These are phyloP conservation scores for Penicillium sp. DNA, from an alignment of 2,329 filamentous ascomycete species.

Conservation along the genomic window DNA sequence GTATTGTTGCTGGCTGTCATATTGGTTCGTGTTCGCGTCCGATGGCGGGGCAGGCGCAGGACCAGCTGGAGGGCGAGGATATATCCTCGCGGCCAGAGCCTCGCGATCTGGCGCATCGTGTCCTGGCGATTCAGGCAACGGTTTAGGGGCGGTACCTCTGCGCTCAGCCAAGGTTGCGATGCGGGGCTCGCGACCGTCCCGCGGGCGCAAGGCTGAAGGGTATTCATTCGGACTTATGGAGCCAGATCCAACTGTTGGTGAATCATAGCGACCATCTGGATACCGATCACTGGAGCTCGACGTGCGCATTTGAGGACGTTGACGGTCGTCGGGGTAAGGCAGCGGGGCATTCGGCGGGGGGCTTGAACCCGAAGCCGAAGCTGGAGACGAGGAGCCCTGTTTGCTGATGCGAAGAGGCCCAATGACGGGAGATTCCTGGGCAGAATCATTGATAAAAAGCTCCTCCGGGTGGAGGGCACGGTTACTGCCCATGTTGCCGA, in stretches of 20 bases:
- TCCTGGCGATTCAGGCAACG: constrained; percentile 78
- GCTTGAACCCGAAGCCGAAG: constrained; percentile 31
- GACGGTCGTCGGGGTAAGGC: constrained; percentile 71
- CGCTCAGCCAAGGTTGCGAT: constrained; percentile 73
- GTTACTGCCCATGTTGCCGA: constrained; percentile 41
- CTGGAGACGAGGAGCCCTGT: constrained; percentile 65
- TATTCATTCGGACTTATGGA: constrained; percentile 37
- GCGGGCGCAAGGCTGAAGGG: constrained; percentile 43
- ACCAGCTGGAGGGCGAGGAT: constrained; percentile 37
- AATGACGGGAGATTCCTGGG: constrained; percentile 65
- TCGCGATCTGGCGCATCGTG: constrained; percentile 74
- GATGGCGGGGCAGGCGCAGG: constrained; percentile 40
- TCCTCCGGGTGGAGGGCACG: constrained; percentile 75
- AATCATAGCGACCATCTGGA: constrained; percentile 28
- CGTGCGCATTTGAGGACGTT: constrained; percentile 36
- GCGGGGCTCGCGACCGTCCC: constrained; percentile 54
- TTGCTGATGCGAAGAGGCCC: constrained; percentile 86
- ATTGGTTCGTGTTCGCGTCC: constrained; percentile 40
- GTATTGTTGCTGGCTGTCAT: constrained; percentile 62
- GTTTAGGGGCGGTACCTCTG: constrained; percentile 72
- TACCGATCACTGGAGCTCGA: constrained; percentile 32
- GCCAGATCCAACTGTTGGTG: constrained; percentile 31
- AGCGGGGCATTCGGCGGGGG: constrained; percentile 55
- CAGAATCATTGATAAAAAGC: constrained; percentile 60
- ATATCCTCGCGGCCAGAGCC: constrained; percentile 72